A percentile compares a stretch with the other conserved stretches of the same genome.
Evolutionary conservation across 192 early-diverging fungal genomes (phyloP).

Genomic region (Mycoemilia scoparia): DNA sequence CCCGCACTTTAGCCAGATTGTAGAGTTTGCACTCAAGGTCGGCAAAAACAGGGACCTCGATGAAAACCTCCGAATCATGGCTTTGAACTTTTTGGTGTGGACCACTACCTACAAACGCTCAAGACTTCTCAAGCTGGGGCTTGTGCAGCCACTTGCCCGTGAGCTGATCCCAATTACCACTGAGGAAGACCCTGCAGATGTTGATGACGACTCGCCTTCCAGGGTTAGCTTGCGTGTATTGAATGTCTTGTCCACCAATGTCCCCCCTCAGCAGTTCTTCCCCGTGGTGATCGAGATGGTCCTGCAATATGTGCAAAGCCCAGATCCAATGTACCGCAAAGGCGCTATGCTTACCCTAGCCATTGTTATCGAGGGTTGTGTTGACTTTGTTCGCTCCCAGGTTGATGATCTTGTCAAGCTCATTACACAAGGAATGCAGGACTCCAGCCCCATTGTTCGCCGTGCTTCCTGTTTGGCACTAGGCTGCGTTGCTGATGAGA

Average conservation of each 20-base stretch:
- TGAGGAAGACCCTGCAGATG: conserved; percentile 59
- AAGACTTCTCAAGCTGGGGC: conserved; percentile 66
- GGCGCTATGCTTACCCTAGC: conserved; percentile 77
- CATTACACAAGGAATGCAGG: conserved; percentile 60
- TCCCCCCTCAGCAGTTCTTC: conserved; percentile 78
- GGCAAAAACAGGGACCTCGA: conserved; percentile 49
- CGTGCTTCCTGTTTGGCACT: conserved; percentile 78
- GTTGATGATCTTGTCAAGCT: conserved; percentile 62
- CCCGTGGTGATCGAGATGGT: conserved; percentile 55
- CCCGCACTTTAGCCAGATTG: conserved; percentile 57
- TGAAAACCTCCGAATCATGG: conserved; percentile 53
- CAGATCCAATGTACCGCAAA: conserved; percentile 56
- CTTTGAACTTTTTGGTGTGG: conserved; percentile 51
- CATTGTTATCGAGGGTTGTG: conserved; percentile 63
- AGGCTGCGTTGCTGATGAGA: conserved; percentile 57
- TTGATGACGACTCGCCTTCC: conserved; percentile 67
- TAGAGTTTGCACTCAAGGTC: conserved; percentile 62
- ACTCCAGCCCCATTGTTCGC: conserved; percentile 58
- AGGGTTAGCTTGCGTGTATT: conserved; percentile 43
- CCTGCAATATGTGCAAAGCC: conserved; percentile 58
- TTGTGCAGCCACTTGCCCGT: conserved; percentile 60
- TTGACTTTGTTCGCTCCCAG: conserved; percentile 62
- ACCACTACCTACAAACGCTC: conserved; percentile 59
- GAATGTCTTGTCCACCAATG: conserved; percentile 59
- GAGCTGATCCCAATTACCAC: conserved; percentile 65